Evolutionary conservation across 768 basidiomycete genomes (phyloP).

Genomic region (Neoboletus brunneissimus): DNA sequence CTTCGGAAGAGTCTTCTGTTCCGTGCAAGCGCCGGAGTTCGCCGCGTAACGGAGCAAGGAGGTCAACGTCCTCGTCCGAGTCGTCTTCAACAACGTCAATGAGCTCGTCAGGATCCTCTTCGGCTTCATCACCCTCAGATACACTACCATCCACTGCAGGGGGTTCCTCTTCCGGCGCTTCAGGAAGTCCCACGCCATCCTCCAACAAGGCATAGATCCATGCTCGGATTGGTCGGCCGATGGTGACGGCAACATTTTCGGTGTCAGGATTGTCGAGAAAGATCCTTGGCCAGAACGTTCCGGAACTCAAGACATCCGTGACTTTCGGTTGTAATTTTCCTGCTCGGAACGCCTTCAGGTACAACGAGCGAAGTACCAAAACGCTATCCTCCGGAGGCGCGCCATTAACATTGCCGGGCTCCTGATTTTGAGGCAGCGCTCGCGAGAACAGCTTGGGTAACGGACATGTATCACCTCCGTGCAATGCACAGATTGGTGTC

Average conservation of each 20-base stretch:
- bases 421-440: slow-evolving; percentile 19
- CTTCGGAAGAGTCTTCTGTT: slow-evolving; percentile 32
- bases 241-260: slow-evolving; percentile 60
- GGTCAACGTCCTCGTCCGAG: slow-evolving; percentile 47
- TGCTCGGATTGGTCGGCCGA: slow-evolving; percentile 58
- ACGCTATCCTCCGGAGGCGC: slow-evolving; percentile 15
- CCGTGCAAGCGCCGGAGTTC: slow-evolving; percentile 58
- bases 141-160: slow-evolving; percentile 20
- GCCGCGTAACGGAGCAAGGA: slow-evolving; percentile 66
- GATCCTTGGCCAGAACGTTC: slow-evolving; percentile 66
- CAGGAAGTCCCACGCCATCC: slow-evolving; percentile 61
- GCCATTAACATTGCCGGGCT: slow-evolving; percentile 20
- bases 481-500: slow-evolving; percentile 59
- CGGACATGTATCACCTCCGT: slow-evolving; percentile 54
- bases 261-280: slow-evolving; percentile 78
- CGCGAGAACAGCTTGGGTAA: slow-evolving; percentile 53
- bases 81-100: slow-evolving; percentile 68
- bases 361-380: slow-evolving; percentile 43
- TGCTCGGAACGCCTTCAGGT: slow-evolving; percentile 60
- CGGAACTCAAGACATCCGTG: slow-evolving; percentile 58
- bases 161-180: slow-evolving; percentile 19
- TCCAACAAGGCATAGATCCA: slow-evolving; percentile 72
- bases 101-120: slow-evolving; percentile 56
- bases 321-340: slow-evolving; percentile 57
- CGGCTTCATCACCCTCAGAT: slow-evolving; percentile 32